Base-by-base conservation (phyloP, 345 rosid species). In the Psidium friedrichsthalianum region DNA sequence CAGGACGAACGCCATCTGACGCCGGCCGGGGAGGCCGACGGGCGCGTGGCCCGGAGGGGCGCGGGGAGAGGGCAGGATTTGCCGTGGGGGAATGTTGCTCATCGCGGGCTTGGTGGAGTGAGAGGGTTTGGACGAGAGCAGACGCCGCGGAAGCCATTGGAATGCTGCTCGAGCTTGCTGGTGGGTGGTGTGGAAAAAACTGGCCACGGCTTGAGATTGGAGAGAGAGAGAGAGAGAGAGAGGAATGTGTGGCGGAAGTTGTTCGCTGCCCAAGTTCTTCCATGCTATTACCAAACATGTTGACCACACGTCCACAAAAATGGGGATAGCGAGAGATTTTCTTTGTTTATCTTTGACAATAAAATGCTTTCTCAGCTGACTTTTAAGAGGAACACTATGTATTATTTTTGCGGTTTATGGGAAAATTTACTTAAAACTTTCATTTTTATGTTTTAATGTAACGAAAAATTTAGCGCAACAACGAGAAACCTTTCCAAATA, bases 121-220 rank as follows among this genome's bases (percentile, higher is more conserved):
- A 83, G 57, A 90, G 87, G 1, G 88, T 11, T 11, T 86, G 90
- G 59, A 89, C 83, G 27, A 83, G 15, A 56, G 91, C 57, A 11
- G 93, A 87, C 85, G 86, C 14, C 29, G 93, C 82, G 84, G 92
- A 93, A 84, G 95, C 94, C 95, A 95, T 95, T 32, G 78, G 78
- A 64, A 40, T 36, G 78, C 47, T 2, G 44, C 6, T 64, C 0
- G 78, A 32, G 78, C 42, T 32, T 2, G 21, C 6, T 32, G 78
- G 44, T 8, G 1, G 9, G 44, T 11, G 21, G 24, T 64, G 24
- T 32, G 59, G 74, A 22, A 64, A 16, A 22, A 32, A 64, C 24
- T 8, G 78, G 78, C 24, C 24, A 64, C 78, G 44, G 44, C 78
- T 32, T 32, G 78, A 64, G 78, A 64, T 64, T 32, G 10, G 42